Evolutionary conservation across 1,139 yeast genomes (phyloP), one percentile per base, ranked within the genome.

Genomic region (Protomyces inouyei): DNA sequence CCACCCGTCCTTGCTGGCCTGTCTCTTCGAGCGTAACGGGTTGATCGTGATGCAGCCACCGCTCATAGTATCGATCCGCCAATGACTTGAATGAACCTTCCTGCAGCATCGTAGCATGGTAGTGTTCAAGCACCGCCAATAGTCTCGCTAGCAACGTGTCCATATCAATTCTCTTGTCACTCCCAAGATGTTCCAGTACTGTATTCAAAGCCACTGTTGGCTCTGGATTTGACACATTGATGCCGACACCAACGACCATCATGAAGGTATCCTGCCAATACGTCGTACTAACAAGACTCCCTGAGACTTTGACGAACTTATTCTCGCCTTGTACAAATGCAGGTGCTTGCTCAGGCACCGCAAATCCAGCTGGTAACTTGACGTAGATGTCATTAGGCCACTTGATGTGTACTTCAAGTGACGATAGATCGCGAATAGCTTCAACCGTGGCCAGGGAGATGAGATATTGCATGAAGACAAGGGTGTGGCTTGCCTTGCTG

Each of bases 331-430:
- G 37, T 21, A 12, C 46, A 14, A 46, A 25, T 18, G 56, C 18
- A 68, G 40, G 77, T 68, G 57, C 74, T 70, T 55, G 64, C 12
- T 64, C 67, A 21, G 74, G 72, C 48, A 43, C 16, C 3, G 48
- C 23, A 9, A 43, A 43, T 72, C 75, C 79, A 67, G 77, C 83
- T 61, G 84, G 85, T 0, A 96, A 95, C 67, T 83, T 85, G 70
- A 87, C 84, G 73, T 89, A 95, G 16, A 93, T 78, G 75, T 95
- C 99, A 73, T 95, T 95, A 4, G 99, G 99, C 99, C 99, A 95
- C 73, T 95, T 95, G 68, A 95, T 82, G 65, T 84, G 82, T 10
- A 92, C 79, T 0, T 97, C 98, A 71, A 93, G 76, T 64, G 85
- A 86, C 46, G 83, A 85, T 73, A 85, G 88, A 0, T 79, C 78